Evolutionary conservation across 768 basidiomycete genomes (phyloP), one percentile per base, ranked within the genome.

Genomic region (Boletus huronensis): DNA sequence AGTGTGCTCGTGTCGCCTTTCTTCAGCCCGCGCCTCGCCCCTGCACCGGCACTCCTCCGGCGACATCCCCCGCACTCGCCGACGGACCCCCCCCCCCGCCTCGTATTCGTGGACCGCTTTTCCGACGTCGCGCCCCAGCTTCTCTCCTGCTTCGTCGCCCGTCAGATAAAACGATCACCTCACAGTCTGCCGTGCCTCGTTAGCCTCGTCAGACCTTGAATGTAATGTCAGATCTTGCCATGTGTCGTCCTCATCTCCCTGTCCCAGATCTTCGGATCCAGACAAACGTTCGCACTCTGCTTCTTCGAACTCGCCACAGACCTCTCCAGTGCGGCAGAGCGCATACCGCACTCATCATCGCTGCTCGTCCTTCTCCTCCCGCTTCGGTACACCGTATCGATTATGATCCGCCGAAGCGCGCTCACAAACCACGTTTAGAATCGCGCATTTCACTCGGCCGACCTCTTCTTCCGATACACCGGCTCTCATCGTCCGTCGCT

Each of bases 321-420:
- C 60, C 19, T 44, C 36, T 53, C 47, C 21, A 39, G 52, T 56
- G 56, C 55, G 65, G 65, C 55, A 67, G 43, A 64, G 65, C 57
- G 62, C 17, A 56, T 54, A 35, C 61, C 40, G 17, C n/a, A 43
- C 50, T 17, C 10, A 57, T 64, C 43, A 48, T 25, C 16, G 21
- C 35, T 40, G 19, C 34, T 35, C 23, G 40, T 34, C 46, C 43
- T 39, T 43, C 19, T 23, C 52, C 52, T 58, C 32, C 21, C 34
- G 9, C 53, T 50, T 46, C 53, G 29, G 31, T 41, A 6, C 42
- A 44, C 38, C 39, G 28, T 50, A 57, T 66, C 56, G 49, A 31
- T 47, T 23, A 26, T 44, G 64, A 69, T 61, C 50, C 59, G 51
- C 67, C 65, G 57, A 67, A 54, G 44, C 53, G 44, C 53, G 41